Evolutionary conservation across 208 protist species (phyloP).

Genomic region (Endotrypanum monterogeii): DNA sequence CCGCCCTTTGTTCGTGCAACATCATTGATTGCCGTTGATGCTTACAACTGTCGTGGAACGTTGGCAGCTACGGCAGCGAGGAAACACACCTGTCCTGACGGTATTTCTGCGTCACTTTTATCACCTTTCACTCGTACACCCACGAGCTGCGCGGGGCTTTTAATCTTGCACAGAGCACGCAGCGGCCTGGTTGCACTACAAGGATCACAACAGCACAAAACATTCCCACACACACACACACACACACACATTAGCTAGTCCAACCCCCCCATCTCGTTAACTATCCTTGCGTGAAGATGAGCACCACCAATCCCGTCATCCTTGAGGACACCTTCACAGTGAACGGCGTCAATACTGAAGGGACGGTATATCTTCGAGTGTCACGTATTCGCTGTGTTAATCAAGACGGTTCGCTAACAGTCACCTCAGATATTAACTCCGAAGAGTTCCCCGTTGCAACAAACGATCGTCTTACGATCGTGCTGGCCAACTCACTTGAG

Average conservation of each 20-base stretch:
- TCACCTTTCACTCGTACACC: not conserved
- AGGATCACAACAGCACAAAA: not conserved
- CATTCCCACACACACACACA: not conserved
- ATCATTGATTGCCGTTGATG: not conserved
- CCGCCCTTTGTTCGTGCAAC: not conserved
- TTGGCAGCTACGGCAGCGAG: not conserved
- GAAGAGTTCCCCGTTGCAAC: constrained; percentile 95
- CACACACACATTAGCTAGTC: not conserved
- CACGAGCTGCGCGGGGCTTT: not conserved
- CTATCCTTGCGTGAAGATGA: constrained; percentile 34
- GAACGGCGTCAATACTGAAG: constrained; percentile 74
- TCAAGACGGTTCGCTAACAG: constrained; percentile 71
- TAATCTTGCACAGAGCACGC: not conserved
- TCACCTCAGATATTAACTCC: constrained; percentile 94
- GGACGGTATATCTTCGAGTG: constrained; percentile 82
- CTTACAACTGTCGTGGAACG: not conserved
- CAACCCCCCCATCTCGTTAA: not conserved
- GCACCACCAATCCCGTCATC: constrained; percentile 72
- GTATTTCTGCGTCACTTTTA: not conserved
- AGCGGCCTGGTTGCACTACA: not conserved
- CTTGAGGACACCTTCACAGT: constrained; percentile 92
- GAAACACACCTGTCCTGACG: not conserved
- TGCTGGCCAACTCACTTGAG: constrained; percentile 93
- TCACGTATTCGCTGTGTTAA: constrained; percentile 87
- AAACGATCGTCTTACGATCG: constrained; percentile 93